These are phyloP conservation scores for Sphaerulina musiva DNA, from an alignment of 2,329 filamentous ascomycete species.

Conservation along the genomic window DNA sequence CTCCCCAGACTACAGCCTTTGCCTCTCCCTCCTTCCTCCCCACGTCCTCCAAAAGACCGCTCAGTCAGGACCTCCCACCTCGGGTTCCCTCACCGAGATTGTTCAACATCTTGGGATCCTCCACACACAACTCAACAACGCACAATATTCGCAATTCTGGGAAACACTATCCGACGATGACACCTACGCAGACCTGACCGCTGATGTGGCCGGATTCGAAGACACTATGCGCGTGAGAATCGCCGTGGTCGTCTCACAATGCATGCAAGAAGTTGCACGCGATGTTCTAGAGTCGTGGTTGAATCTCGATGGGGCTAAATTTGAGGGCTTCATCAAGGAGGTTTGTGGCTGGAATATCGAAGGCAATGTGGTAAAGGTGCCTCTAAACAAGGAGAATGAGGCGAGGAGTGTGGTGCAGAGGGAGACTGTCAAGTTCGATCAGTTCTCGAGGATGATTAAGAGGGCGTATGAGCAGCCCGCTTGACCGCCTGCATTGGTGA, in stretches of 20 bases:
- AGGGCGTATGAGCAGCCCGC: slow-evolving; percentile 79
- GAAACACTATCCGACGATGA: slow-evolving; percentile 86
- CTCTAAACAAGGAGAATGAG: slow-evolving; percentile 94
- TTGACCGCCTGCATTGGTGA: slow-evolving; percentile 13
- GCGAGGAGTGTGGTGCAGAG: slow-evolving; percentile 91
- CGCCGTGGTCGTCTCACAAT: slow-evolving; percentile 78
- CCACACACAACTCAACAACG: slow-evolving; percentile 79
- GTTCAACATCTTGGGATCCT: slow-evolving; percentile 79
- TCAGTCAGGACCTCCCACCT: slow-evolving; percentile 42
- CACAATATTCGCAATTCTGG: slow-evolving; percentile 92
- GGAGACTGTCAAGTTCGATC: slow-evolving; percentile 88
- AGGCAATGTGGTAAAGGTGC: slow-evolving; percentile 61
- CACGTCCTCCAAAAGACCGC: slow-evolving; percentile 59
- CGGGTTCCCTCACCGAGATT: slow-evolving; percentile 72
- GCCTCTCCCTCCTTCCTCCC: slow-evolving; percentile 86
- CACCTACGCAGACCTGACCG: slow-evolving; percentile 88
- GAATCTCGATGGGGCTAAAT: slow-evolving; percentile 41
- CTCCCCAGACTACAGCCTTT: slow-evolving; percentile 87
- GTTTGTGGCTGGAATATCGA: slow-evolving; percentile 77
- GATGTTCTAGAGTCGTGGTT: slow-evolving; percentile 46
- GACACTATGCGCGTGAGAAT: slow-evolving; percentile 87
- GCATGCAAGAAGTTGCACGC: slow-evolving; percentile 64
- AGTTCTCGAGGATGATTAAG: slow-evolving; percentile 72
- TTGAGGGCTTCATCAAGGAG: slow-evolving; percentile 46
- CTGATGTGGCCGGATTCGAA: slow-evolving; percentile 92